phyloP scores from a whole-genome alignment of 139 green algal genomes.

The Volvox reticuliferus region DNA sequence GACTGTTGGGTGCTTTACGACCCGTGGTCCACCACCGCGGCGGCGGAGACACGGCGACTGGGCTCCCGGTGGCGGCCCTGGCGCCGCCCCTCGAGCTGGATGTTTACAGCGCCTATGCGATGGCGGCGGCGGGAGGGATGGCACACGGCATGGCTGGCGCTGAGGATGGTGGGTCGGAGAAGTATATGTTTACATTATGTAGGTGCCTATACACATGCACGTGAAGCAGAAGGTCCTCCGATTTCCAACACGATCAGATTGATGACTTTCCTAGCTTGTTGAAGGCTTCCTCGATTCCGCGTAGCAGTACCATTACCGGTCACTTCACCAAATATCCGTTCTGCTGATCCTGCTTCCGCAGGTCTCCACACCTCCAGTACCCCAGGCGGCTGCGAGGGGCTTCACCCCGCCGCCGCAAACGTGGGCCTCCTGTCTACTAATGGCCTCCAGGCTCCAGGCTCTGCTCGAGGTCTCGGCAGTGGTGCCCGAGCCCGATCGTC shows the following conservation, averaged over 20 bases:
- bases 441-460: neutral
- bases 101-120: constrained; percentile 17
- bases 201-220: no score
- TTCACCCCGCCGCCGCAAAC: neutral
- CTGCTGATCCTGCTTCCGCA: neutral
- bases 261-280: no score
- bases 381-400: neutral
- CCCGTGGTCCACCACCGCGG: constrained; percentile 6
- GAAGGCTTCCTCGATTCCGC: no score
- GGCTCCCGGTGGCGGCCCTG: neutral
- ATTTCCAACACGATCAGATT: no score
- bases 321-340: neutral
- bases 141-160: neutral
- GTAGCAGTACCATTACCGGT: neutral
- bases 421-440: no score
- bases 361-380: neutral
- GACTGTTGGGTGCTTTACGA: constrained; percentile 31
- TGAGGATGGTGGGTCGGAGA: neutral
- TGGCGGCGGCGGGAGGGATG: neutral
- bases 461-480: neutral
- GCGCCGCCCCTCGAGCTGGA: constrained; percentile 26
- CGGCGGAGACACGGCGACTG: neutral
- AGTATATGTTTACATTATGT: no score
- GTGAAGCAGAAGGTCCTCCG: no score
- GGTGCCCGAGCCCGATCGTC: constrained; percentile 18